Base-by-base conservation (phyloP, 306 rosid species). In the Senna siamea region DNA sequence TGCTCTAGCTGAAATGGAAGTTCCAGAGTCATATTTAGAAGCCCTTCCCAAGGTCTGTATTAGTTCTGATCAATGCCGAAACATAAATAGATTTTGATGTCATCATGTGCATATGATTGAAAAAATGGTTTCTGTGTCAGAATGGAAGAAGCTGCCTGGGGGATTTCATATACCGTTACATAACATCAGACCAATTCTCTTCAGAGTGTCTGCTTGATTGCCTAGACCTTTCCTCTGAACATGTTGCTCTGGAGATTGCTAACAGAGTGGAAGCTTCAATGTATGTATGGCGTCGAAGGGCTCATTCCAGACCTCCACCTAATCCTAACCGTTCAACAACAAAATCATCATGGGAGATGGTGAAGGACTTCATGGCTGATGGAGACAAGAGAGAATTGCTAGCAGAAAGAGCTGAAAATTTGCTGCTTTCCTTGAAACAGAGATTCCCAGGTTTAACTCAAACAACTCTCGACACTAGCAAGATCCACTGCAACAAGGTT, bases 141-240 rank as follows among this genome's bases (percentile, higher is more conserved):
- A 94, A 89, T 62, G 99, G 99, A 43, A 88, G 92, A 82, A 83
- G 95, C 28, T 94, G 99, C 76, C 71, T 94, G 40, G 96, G 99
- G 68, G 99, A 94, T 80, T 79, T 88, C 43, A 83, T 92, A 19
- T 88, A 94, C 73, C 91, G 97, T 5, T 91, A 92, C 73, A 88
- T 92, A 52, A 94, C 92, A 46, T 87, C 99, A 34, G 96, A 94
- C 48, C 90, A 92, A 51, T 92, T 94, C 83, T 91, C 97, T 4
- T 71, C 95, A 0, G 93, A 91, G 51, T 81, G 85, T 77, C 76
- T 94, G 47, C 99, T 94, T 50, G 97, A 92, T 71, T 92, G 93
- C 84, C 86, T 94, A n/a, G 97, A 94, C 67, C 76, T 94, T 56
- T 91, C 99, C 18, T 85, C 90, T n/a, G 97, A 94, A 77, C 99